phyloP scores from a whole-genome alignment of 169 alveolate genomes.

The Cryptosporidium felis region DNA sequence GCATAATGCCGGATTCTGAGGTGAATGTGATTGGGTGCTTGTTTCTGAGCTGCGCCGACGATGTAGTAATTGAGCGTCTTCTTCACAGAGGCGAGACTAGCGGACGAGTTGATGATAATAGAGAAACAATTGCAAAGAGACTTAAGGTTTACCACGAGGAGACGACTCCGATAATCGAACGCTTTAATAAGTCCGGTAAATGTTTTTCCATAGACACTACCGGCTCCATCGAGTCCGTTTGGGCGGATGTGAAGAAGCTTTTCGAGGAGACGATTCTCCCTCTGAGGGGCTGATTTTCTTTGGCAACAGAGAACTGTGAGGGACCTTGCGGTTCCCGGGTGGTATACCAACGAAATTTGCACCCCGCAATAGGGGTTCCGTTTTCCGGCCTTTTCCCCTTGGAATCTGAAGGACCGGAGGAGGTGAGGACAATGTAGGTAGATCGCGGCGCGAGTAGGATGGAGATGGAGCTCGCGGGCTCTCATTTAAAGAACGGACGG shows the following conservation, averaged over 20 bases:
- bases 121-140: constrained; percentile 90
- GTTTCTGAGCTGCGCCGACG: constrained; percentile 81
- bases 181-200: constrained; percentile 81
- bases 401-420: no score
- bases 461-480: no score
- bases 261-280: not conserved
- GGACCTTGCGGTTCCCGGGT: no score
- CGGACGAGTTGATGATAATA: constrained; percentile 96
- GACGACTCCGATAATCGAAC: constrained; percentile 90
- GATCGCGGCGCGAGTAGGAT: no score
- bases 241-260: constrained; percentile 75
- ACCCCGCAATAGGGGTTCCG: no score
- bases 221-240: constrained; percentile 81
- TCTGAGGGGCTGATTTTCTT: no score
- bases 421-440: no score
- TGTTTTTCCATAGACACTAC: constrained; percentile 82
- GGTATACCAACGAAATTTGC: no score
- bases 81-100: constrained; percentile 84
- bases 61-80: constrained; percentile 80
- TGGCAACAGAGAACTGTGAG: no score
- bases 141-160: constrained; percentile 89
- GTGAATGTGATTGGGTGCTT: constrained; percentile 76
- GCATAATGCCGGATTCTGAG: constrained; percentile 74
- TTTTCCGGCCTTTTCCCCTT: no score
- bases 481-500: no score